Evolutionary conservation across 371 early-diverging fungal genomes (phyloP), one percentile per base, ranked within the genome.

Genomic region (Mortierella sp.): DNA sequence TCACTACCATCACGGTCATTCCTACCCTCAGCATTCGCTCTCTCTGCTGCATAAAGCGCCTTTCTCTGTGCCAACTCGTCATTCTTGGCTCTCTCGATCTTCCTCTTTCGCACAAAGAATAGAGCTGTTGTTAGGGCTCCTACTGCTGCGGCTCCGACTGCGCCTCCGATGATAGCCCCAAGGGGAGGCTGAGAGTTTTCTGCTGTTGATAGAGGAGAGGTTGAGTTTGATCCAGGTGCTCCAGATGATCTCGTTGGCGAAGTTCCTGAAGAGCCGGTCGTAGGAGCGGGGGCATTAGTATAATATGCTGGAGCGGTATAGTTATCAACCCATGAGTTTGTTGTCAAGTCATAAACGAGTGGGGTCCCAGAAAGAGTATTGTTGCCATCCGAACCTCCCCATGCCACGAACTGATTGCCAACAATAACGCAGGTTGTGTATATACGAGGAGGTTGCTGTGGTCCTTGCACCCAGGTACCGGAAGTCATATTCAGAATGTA

Each of bases 401-500:
- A 77, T 3, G 63, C 63, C 2, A 77, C 3, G 43, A 77, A 77
- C 24, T 70, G 74, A 53, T 73, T 58, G 0, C 74, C 74, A 13
- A 72, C 74, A 40, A 78, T 64, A 6, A 38, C 52, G 41, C 79
- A 78, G 11, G 70, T 58, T 32, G 55, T 63, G 47, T 73, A 73
- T 53, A 63, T 63, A 24, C 79, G 70, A 33, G 19, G 22, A 7
- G 2, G 4, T 0, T 58, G 65, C 0, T 10, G 13, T 8, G 28
- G 9, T 24, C 63, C 69, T 41, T 63, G 28, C 22, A 21, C 62
- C 78, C 78, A 77, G 10, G 19, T 41, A 9, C 1, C 22, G 4
- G 62, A 21, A 4, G 41, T 19, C 1, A 72, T 60, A 62, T 77
- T 67, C 52, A 77, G 52, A 5, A 63, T 58, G 36, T 65, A 61